Evolutionary conservation across 306 rosid species (phyloP).

Genomic region (Prunus fruticosa): DNA sequence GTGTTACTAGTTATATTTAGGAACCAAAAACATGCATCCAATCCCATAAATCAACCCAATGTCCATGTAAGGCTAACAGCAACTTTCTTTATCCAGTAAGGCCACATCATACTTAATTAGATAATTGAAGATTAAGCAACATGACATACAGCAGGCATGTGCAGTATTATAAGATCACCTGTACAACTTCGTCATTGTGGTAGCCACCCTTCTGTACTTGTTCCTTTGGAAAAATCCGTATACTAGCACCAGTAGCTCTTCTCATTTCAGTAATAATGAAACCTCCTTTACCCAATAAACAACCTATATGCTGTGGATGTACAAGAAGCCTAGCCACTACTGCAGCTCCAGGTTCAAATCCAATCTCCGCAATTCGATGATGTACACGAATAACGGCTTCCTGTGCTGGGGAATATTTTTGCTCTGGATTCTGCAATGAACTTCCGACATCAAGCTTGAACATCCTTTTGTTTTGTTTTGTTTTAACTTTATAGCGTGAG

Average conservation of each 20-base stretch:
- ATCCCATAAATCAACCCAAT: not conserved
- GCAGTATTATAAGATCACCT: conserved; percentile 41
- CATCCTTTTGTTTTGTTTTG: not conserved
- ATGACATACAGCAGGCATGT: not conserved
- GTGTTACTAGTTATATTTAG: not conserved
- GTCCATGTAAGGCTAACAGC: not conserved
- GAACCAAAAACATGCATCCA: not conserved
- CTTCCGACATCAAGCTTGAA: conserved; percentile 21
- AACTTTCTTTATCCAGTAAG: not conserved
- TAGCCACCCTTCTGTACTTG: conserved; percentile 52
- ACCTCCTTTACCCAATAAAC: conserved; percentile 86
- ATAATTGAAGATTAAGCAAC: not conserved
- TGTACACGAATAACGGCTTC: conserved; percentile 87
- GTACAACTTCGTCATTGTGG: conserved; percentile 73
- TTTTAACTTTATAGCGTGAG: not conserved
- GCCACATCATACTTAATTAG: not conserved
- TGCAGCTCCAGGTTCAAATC: conserved; percentile 69
- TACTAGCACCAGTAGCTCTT: conserved; percentile 76
- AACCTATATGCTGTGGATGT: conserved; percentile 71
- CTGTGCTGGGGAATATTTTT: conserved; percentile 76
- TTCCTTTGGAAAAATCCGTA: conserved; percentile 75
- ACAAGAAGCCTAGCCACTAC: conserved; percentile 82
- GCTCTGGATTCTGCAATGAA: conserved; percentile 63
- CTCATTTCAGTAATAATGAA: conserved; percentile 75
- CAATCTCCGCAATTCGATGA: conserved; percentile 72